A percentile compares a stretch with the other conserved stretches of the same genome.
phyloP scores from a whole-genome alignment of 2,329 filamentous ascomycete species.

The Teratosphaeria gauchensis region DNA sequence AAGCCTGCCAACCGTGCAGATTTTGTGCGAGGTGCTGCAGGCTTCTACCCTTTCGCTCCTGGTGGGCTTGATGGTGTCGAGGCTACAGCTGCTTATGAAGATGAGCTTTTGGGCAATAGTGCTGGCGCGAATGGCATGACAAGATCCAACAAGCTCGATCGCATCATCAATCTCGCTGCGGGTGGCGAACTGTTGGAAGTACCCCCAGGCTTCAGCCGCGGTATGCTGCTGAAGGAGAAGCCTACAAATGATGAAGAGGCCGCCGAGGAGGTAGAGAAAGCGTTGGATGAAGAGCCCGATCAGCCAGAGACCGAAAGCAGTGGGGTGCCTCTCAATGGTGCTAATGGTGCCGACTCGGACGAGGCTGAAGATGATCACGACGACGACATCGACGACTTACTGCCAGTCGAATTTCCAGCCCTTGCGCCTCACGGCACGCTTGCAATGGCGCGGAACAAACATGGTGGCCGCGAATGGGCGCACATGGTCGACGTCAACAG shows the following conservation, averaged over 20 bases:
- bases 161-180: slow-evolving; percentile 71
- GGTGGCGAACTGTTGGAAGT: slow-evolving; percentile 71
- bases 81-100: slow-evolving; percentile 73
- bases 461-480: slow-evolving; percentile 81
- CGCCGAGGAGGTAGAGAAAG: slow-evolving; percentile 60
- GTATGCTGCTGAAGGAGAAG: slow-evolving; percentile 61
- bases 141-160: slow-evolving; percentile 53
- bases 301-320: slow-evolving; percentile 29
- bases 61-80: slow-evolving; percentile 82
- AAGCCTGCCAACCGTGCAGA: slow-evolving; percentile 81
- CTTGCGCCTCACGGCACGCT: slow-evolving; percentile 75
- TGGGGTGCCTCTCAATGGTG: slow-evolving; percentile 12
- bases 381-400: slow-evolving; percentile 68
- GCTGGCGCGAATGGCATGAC: slow-evolving; percentile 28
- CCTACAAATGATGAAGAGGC: slow-evolving; percentile 42
- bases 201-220: slow-evolving; percentile 72
- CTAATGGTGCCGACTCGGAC: slow-evolving; percentile 19
- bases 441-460: slow-evolving; percentile 59
- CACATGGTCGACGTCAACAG: slow-evolving; percentile 96
- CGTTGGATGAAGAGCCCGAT: slow-evolving; percentile 44
- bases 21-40: slow-evolving; percentile 84
- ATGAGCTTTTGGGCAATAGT: slow-evolving; percentile 52
- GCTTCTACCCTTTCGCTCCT: slow-evolving; percentile 89
- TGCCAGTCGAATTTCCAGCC: slow-evolving; percentile 89
- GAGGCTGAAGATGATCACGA: slow-evolving; percentile 27